phyloP scores from a whole-genome alignment of 306 rosid species.

The Fragaria vesca region DNA sequence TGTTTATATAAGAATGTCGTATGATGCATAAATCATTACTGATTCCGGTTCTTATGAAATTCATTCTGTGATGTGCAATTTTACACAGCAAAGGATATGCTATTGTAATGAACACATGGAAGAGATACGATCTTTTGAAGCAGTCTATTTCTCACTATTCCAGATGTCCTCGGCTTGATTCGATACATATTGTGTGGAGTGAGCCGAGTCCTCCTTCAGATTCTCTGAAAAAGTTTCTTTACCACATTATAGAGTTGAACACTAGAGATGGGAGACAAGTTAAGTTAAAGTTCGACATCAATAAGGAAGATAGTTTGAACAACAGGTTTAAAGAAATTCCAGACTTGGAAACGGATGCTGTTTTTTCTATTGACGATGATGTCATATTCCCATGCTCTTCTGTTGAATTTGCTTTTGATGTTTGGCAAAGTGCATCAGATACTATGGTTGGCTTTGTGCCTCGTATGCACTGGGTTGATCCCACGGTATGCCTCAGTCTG shows the following conservation, averaged over 20 bases:
- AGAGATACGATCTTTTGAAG: slow-evolving; percentile 91
- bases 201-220: slow-evolving; percentile 80
- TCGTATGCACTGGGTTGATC: slow-evolving; percentile 78
- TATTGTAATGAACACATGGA: slow-evolving; percentile 95
- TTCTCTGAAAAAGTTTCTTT: slow-evolving; percentile 41
- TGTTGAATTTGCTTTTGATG: slow-evolving; percentile 81
- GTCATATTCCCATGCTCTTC: slow-evolving; percentile 87
- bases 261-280: slow-evolving; percentile 41
- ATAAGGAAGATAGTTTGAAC: slow-evolving; percentile 87
- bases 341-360: slow-evolving; percentile 70
- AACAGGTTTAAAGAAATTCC: slow-evolving; percentile 80
- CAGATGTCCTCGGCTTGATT: slow-evolving; percentile 66
- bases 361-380: slow-evolving; percentile 92
- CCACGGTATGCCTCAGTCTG: slow-evolving; percentile 45
- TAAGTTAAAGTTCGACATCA: slow-evolving; percentile 69
- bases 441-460: slow-evolving; percentile 99
- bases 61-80: slow-evolving; percentile 14
- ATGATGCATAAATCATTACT: background rate
- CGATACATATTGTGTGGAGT: slow-evolving; percentile 90
- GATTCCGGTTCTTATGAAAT: background rate
- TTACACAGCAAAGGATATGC: slow-evolving; percentile 77
- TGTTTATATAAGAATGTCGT: background rate
- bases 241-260: slow-evolving; percentile 42
- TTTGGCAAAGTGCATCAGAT: slow-evolving; percentile 93
- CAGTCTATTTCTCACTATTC: slow-evolving; percentile 84